Conservation (phyloP, 129 eudicot species). For the Lactuca saligna region DNA sequence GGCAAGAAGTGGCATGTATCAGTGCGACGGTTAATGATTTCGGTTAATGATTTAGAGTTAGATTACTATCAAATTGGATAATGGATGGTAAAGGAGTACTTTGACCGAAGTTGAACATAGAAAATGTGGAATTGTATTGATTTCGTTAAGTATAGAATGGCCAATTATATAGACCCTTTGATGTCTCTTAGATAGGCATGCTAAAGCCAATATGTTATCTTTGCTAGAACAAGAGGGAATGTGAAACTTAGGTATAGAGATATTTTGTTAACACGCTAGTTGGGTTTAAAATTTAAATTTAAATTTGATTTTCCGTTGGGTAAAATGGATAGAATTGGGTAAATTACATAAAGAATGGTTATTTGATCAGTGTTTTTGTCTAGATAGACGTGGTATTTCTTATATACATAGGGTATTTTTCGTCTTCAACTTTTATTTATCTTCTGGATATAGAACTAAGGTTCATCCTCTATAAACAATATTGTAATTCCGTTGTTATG, state of each 20-base stretch:
- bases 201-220: too few species aligned
- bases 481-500: not conserved
- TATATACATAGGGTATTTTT: not conserved
- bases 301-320: too few species aligned
- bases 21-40: not conserved
- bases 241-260: too few species aligned
- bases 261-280: too few species aligned
- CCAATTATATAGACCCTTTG: too few species aligned
- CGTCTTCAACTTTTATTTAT: not conserved
- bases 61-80: not conserved
- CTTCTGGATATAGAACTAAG: not conserved
- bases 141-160: too few species aligned
- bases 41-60: slow-evolving; percentile 1
- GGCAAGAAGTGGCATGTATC: slow-evolving; percentile 1
- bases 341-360: too few species aligned
- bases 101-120: slow-evolving; percentile 9
- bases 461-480: not conserved
- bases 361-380: too few species aligned
- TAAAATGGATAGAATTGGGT: too few species aligned
- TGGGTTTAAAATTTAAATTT: too few species aligned
- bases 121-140: not conserved
- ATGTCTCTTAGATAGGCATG: too few species aligned
- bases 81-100: not conserved
- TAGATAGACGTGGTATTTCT: not conserved
- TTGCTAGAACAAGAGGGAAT: too few species aligned